Base-by-base conservation (phyloP, 2,329 filamentous ascomycete genomes). In the Fusarium verticillioides region DNA sequence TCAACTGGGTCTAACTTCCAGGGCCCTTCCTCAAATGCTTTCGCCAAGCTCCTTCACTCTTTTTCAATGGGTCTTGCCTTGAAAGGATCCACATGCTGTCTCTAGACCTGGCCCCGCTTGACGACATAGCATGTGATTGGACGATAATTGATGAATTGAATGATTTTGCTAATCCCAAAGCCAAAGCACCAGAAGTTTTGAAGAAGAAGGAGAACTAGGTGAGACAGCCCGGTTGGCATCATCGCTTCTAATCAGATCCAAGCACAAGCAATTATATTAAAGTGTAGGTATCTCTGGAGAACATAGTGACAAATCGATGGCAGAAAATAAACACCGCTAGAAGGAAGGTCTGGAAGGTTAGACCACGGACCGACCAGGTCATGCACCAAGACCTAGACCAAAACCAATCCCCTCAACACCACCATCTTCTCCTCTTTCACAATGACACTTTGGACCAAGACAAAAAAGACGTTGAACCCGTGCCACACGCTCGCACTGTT, bases 401-500 rank as follows among this genome's bases (percentile, higher is more conserved):
- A 37, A 60, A 59, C 50, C 46, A 64, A 49, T 43, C 58, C 46
- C 63, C 43, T 69, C 43, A 53, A 47, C 46, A 66, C 56, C 46
- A 66, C 47, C 37, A 28, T n/a, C 44, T 54, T 47, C 44, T 53
- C 47, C 40, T 59, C 47, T 30, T 50, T 49, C 15, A 42, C 47
- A 50, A 32, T 54, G 21, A 26, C 50, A 44, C 40, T 60, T 59
- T 36, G 28, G 49, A 56, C 43, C 47, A 64, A 47, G 62, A 57
- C 58, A 53, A 60, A 70, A 68, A 73, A 73, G 67, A 69, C 68
- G 72, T 74, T 74, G 72, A 72, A 73, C 40, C 72, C 49, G 72
- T 63, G 64, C 64, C 72, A 63, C 65, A 71, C 32, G 54, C 65
- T 69, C 54, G 63, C 63, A 39, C 58, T 59, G 59, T 60, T 71